Percentiles rank a stretch among this genome's conserved stretches.
Conservation (phyloP, 768 basidiomycete genomes). For the Jaapia argillacea region DNA sequence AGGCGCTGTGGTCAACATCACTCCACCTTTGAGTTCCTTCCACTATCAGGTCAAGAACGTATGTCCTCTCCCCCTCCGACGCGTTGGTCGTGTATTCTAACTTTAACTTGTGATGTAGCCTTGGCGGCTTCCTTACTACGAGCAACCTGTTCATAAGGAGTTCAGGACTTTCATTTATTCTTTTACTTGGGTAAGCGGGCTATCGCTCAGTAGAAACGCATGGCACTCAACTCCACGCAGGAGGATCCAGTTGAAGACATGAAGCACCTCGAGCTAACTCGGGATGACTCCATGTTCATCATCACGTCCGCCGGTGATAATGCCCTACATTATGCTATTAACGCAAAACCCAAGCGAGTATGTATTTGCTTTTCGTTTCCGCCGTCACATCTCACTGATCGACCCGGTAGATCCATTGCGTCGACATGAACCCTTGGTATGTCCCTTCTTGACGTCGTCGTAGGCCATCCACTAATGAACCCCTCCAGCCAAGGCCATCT, state of each 20-base stretch:
- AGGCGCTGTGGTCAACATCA: constrained; percentile 34
- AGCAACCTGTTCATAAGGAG: constrained; percentile 58
- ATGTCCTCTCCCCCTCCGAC: constrained; percentile 6
- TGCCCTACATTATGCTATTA: constrained; percentile 68
- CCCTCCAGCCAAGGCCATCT: constrained; percentile 56
- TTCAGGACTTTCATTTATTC: constrained; percentile 55
- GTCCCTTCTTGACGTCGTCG: background rate
- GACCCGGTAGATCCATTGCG: constrained; percentile 42
- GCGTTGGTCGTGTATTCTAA: constrained; percentile 7
- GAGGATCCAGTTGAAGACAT: constrained; percentile 75
- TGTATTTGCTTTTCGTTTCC: background rate
- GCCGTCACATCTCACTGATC: background rate
- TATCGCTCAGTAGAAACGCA: background rate
- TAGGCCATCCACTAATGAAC: constrained; percentile 1
- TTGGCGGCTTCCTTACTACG: constrained; percentile 66
- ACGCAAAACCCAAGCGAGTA: constrained; percentile 39
- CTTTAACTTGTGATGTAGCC: constrained; percentile 20
- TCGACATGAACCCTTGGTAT: constrained; percentile 63
- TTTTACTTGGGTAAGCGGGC: constrained; percentile 41
- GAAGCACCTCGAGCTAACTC: constrained; percentile 44
- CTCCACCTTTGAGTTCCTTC: constrained; percentile 48
- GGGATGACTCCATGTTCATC: constrained; percentile 57
- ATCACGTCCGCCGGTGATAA: constrained; percentile 79
- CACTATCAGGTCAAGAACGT: constrained; percentile 50
- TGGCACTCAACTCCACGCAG: constrained; percentile 12